Conservation (phyloP, 352 stramenopile genomes). For the Globisporangium spiculum region DNA sequence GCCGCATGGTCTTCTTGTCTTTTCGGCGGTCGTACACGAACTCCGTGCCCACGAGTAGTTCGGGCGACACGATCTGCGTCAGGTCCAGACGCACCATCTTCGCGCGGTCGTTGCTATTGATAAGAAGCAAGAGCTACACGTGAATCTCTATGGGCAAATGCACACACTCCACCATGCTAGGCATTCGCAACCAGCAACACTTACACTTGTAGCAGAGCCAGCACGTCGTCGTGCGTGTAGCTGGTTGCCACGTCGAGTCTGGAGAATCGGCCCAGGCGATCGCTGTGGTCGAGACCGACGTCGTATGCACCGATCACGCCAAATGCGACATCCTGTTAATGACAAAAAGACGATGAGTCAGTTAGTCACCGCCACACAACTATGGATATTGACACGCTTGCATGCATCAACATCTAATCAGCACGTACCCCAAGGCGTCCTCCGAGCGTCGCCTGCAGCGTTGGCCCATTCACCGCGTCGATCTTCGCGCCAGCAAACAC, state of each 20-base stretch:
- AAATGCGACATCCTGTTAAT: conserved; percentile 30
- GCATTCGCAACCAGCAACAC: conserved; percentile 12
- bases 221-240: conserved; percentile 61
- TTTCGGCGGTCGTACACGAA: conserved; percentile 67
- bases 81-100: conserved; percentile 57
- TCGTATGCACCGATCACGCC: conserved; percentile 69
- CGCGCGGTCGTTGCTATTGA: conserved; percentile 59
- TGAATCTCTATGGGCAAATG: background rate
- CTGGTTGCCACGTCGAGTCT: conserved; percentile 57
- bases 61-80: conserved; percentile 50
- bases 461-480: conserved; percentile 77
- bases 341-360: background rate
- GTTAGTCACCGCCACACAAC: background rate
- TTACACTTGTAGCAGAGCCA: conserved; percentile 72
- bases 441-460: conserved; percentile 56
- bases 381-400: background rate
- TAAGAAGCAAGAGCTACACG: background rate
- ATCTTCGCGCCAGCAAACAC: conserved; percentile 68
- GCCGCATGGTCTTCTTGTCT: conserved; percentile 59
- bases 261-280: conserved; percentile 61
- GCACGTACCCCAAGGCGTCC: conserved; percentile 37
- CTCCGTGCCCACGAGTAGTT: conserved; percentile 60
- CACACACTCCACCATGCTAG: background rate
- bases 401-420: background rate
- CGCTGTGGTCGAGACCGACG: conserved; percentile 75